A percentile compares a stretch with the other conserved stretches of the same genome.
Evolutionary conservation across 83 land plant genomes (phyloP).

Genomic region (Picea abies): DNA sequence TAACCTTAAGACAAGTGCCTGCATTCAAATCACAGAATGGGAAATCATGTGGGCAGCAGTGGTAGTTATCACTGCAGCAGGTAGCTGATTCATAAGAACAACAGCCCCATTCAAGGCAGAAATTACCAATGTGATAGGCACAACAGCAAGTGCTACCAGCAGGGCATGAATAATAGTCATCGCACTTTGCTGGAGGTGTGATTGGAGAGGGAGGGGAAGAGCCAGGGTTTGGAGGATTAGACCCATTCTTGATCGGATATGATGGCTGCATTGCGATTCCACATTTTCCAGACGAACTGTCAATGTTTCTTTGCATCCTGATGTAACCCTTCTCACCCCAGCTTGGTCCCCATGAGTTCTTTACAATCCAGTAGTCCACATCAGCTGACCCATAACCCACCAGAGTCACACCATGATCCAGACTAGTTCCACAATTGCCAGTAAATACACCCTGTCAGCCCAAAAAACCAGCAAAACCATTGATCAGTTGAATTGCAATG

Average conservation of each 20-base stretch:
- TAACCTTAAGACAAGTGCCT: conserved; percentile 46
- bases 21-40: conserved; percentile 57
- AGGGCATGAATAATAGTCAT: conserved; percentile 54
- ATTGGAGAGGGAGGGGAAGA: conserved; percentile 14
- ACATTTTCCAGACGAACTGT: conserved; percentile 21
- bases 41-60: conserved; percentile 75
- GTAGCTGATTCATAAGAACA: conserved; percentile 66
- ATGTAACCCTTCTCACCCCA: conserved; percentile 53
- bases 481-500: no score
- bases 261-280: conserved; percentile 44
- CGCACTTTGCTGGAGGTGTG: conserved; percentile 37
- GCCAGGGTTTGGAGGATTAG: conserved; percentile 40
- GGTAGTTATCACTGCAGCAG: conserved; percentile 75
- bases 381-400: conserved; percentile 44
- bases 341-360: conserved; percentile 55
- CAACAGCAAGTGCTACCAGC: conserved; percentile 77
- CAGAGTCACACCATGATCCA: conserved; percentile 48
- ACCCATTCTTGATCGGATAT: conserved; percentile 38
- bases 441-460: conserved; percentile 31
- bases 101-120: conserved; percentile 81
- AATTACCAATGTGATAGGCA: conserved; percentile 31
- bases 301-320: conserved; percentile 28
- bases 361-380: conserved; percentile 47
- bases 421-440: conserved; percentile 42
- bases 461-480: no score